Conservation (phyloP, 2,329 filamentous ascomycete genomes). For the Penicillium concentricum region DNA sequence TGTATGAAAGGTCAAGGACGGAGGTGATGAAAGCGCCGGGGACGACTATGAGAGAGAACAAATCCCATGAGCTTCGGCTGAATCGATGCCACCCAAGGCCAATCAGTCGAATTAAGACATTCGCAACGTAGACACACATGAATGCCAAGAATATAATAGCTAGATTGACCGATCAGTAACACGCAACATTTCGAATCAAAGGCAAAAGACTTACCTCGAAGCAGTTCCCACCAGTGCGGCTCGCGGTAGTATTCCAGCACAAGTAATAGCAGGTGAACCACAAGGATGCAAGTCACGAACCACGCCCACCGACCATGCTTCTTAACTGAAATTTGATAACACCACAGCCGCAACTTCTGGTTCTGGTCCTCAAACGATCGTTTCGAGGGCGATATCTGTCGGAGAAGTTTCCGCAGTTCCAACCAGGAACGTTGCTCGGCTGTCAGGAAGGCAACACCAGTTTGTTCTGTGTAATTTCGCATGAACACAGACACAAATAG, state of each 20-base stretch:
- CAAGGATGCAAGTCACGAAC: conserved; percentile 73
- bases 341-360: conserved; percentile 84
- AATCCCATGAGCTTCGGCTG: conserved; percentile 88
- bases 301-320: conserved; percentile 92
- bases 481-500: conserved; percentile 99
- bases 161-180: conserved; percentile 29
- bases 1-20: conserved; percentile 64
- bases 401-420: conserved; percentile 84
- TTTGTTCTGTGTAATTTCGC: conserved; percentile 99
- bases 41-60: conserved; percentile 81
- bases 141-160: conserved; percentile 78
- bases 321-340: conserved; percentile 88
- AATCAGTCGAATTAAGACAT: conserved; percentile 78
- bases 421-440: conserved; percentile 96
- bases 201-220: conserved; percentile 53
- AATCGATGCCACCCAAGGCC: conserved; percentile 92
- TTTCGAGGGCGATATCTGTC: conserved; percentile 93
- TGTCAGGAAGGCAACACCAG: conserved; percentile 91
- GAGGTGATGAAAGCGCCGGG: conserved; percentile 78
- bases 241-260: conserved; percentile 84
- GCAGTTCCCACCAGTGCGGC: conserved; percentile 65
- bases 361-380: conserved; percentile 76
- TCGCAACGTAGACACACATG: conserved; percentile 76
- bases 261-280: conserved; percentile 79
- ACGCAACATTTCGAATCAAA: not conserved